Evolutionary conservation across 2,329 filamentous ascomycete genomes (phyloP).

Genomic region (Alternaria metachromatica): DNA sequence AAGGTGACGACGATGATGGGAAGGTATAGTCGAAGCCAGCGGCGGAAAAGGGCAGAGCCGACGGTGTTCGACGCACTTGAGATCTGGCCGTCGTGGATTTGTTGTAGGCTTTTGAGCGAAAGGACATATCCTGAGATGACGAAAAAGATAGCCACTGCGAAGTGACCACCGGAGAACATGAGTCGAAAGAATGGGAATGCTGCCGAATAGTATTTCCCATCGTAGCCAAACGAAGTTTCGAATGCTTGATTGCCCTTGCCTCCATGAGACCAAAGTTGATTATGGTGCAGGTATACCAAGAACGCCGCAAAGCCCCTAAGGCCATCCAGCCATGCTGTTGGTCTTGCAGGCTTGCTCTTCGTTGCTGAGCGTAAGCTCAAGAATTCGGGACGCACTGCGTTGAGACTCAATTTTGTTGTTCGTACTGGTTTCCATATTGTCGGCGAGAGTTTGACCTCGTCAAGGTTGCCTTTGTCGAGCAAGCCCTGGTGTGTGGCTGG

Average conservation of each 20-base stretch:
- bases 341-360: slow-evolving; percentile 29
- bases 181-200: slow-evolving; percentile 51
- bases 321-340: slow-evolving; percentile 61
- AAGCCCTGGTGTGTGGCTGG: slow-evolving; percentile 37
- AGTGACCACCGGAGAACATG: slow-evolving; percentile 61
- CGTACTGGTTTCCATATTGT: slow-evolving; percentile 37
- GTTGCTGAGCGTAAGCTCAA: slow-evolving; percentile 25
- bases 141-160: slow-evolving; percentile 62
- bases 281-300: slow-evolving; percentile 68
- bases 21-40: slow-evolving; percentile 59
- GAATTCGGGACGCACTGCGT: slow-evolving; percentile 42
- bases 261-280: slow-evolving; percentile 52
- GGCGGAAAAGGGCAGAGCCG: slow-evolving; percentile 58
- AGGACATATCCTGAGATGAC: slow-evolving; percentile 62
- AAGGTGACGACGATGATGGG: slow-evolving; percentile 64
- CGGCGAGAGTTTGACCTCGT: slow-evolving; percentile 33
- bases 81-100: slow-evolving; percentile 53
- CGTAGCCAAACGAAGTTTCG: slow-evolving; percentile 41
- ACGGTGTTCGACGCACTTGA: slow-evolving; percentile 52
- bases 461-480: slow-evolving; percentile 32
- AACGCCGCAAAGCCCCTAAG: slow-evolving; percentile 71
- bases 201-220: slow-evolving; percentile 39
- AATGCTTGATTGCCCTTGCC: slow-evolving; percentile 58
- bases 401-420: slow-evolving; percentile 38
- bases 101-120: slow-evolving; percentile 54